Conservation (phyloP, 2,329 filamentous ascomycete genomes). For the Phyllosticta ampelicida region DNA sequence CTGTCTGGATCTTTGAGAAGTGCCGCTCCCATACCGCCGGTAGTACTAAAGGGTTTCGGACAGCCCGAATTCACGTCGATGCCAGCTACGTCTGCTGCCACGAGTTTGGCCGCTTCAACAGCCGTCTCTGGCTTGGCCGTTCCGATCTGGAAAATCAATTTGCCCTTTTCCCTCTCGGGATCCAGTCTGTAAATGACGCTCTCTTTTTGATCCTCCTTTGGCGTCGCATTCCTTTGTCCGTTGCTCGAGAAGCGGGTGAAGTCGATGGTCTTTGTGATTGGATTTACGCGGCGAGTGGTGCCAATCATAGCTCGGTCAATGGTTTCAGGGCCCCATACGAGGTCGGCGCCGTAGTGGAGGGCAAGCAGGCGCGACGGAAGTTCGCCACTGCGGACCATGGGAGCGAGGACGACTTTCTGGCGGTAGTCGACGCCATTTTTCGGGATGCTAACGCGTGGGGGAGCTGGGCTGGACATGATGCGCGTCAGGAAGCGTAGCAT, state of each 20-base stretch:
- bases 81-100: slow-evolving; percentile 79
- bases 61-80: slow-evolving; percentile 99
- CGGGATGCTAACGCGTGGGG: slow-evolving; percentile 67
- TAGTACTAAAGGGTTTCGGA: slow-evolving; percentile 90
- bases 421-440: slow-evolving; percentile 85
- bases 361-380: slow-evolving; percentile 79
- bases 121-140: slow-evolving; percentile 74
- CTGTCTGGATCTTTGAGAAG: slow-evolving; percentile 76
- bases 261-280: slow-evolving; percentile 68
- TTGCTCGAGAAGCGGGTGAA: slow-evolving; percentile 70
- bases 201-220: slow-evolving; percentile 28
- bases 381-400: slow-evolving; percentile 98
- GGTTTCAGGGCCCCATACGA: slow-evolving; percentile 97
- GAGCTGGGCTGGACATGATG: slow-evolving; percentile 10
- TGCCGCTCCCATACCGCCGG: slow-evolving; percentile 90
- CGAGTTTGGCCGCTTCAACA: slow-evolving; percentile 70
- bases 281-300: slow-evolving; percentile 65
- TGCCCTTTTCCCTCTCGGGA: slow-evolving; percentile 61
- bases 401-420: slow-evolving; percentile 85
- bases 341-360: slow-evolving; percentile 87
- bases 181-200: slow-evolving; percentile 78
- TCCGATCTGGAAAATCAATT: slow-evolving; percentile 84
- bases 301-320: slow-evolving; percentile 89
- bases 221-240: slow-evolving; percentile 49
- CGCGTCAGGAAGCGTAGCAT: slow-evolving; percentile 9